phyloP scores from a whole-genome alignment of 2,329 filamentous ascomycete genomes.

The Penicillium sp. region DNA sequence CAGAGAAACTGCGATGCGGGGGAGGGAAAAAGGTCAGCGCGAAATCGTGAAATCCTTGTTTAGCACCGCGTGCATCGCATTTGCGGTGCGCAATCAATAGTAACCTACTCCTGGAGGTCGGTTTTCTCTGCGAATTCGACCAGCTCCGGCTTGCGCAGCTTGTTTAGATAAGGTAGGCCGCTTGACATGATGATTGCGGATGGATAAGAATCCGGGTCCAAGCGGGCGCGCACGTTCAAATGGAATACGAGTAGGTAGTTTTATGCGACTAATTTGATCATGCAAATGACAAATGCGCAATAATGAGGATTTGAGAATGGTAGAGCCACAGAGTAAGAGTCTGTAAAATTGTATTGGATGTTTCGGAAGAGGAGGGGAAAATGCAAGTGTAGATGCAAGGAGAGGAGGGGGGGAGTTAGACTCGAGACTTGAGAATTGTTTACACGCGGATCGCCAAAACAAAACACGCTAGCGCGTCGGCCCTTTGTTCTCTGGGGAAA shows the following conservation, averaged over 20 bases:
- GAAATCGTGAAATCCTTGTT: neutral
- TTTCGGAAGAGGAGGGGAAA: conserved; percentile 7
- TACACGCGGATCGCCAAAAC: conserved; percentile 29
- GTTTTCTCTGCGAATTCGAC: conserved; percentile 65
- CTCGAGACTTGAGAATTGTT: conserved; percentile 21
- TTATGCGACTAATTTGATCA: conserved; percentile 7
- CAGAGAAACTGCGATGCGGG: conserved; percentile 53
- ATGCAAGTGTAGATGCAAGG: conserved; percentile 15
- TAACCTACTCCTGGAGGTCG: conserved; percentile 65
- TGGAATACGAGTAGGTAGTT: neutral
- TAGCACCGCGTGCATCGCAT: conserved; percentile 5
- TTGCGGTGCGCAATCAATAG: conserved; percentile 5
- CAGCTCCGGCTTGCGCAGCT: conserved; percentile 77
- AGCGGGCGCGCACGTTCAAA: neutral
- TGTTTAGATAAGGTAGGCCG: conserved; percentile 66
- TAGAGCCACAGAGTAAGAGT: neutral
- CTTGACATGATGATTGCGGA: conserved; percentile 51
- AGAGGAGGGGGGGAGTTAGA: conserved; percentile 12
- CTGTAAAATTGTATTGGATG: neutral
- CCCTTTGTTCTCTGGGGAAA: conserved; percentile 5
- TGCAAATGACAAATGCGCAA: conserved; percentile 11
- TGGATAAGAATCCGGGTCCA: conserved; percentile 4
- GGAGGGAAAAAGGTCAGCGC: conserved; percentile 5
- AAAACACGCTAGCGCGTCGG: conserved; percentile 23
- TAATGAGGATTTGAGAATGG: neutral